A percentile compares a stretch with the other conserved stretches of the same genome.
These are phyloP conservation scores for Hordeum vulgare DNA, from an alignment of 176 grass and related monocot genomes.

Conservation along the genomic window DNA sequence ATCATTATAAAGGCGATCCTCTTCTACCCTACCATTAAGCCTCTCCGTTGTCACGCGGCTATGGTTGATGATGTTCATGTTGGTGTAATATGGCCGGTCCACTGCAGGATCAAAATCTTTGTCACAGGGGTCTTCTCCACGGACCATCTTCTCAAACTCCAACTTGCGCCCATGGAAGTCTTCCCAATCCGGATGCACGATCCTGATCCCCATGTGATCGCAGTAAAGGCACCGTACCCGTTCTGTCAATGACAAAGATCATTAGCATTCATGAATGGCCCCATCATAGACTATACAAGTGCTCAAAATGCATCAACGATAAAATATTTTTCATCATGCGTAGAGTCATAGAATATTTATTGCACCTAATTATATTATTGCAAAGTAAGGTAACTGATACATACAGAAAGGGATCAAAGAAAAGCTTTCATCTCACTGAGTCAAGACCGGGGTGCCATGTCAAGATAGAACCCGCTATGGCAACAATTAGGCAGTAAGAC, in stretches of 20 bases:
- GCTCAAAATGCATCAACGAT: neutral
- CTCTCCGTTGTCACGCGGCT: neutral
- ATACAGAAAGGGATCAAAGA: neutral
- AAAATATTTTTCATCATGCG: neutral
- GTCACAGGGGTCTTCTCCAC: neutral
- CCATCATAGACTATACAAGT: neutral
- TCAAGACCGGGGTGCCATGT: neutral
- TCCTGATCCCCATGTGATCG: neutral
- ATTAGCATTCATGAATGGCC: neutral
- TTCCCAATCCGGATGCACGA: neutral
- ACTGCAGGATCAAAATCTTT: neutral
- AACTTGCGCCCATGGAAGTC: conserved; percentile 1
- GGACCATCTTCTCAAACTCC: neutral
- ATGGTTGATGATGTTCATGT: neutral
- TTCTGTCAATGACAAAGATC: neutral
- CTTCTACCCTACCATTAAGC: conserved; percentile 5
- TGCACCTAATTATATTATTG: no score
- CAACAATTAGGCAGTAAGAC: neutral
- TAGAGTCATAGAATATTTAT: neutral
- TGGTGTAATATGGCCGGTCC: neutral
- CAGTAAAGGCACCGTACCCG: neutral
- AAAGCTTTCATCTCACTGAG: neutral
- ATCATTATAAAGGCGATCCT: conserved; percentile 2
- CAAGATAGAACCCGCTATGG: neutral
- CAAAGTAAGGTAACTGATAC: neutral